phyloP scores from a whole-genome alignment of 371 early-diverging fungal genomes.

The Choanephora cucurbitarum region DNA sequence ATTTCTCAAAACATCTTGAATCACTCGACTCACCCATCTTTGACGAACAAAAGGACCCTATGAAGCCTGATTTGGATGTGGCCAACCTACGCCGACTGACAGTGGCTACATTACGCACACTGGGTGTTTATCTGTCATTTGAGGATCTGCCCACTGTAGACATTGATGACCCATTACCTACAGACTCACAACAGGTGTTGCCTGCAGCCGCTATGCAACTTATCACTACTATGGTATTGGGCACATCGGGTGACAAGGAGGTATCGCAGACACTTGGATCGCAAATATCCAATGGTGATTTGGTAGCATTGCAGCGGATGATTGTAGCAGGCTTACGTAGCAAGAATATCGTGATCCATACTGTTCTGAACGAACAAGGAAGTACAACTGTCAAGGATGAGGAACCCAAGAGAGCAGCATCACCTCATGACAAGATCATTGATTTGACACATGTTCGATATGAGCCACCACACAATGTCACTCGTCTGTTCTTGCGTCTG shows the following conservation, averaged over 20 bases:
- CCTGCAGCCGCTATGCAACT: slow-evolving; percentile 47
- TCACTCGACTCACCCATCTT: slow-evolving; percentile 16
- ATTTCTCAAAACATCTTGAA: slow-evolving; percentile 21
- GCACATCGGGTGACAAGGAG: slow-evolving; percentile 52
- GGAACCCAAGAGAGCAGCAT: neutral
- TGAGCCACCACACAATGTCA: slow-evolving; percentile 39
- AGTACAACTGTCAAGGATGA: neutral
- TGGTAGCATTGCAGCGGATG: slow-evolving; percentile 44
- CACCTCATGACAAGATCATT: slow-evolving; percentile 7
- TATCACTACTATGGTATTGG: slow-evolving; percentile 47
- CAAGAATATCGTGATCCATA: slow-evolving; percentile 42
- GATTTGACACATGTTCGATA: slow-evolving; percentile 36
- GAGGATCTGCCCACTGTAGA: slow-evolving; percentile 40
- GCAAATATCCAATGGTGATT: slow-evolving; percentile 50
- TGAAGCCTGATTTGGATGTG: slow-evolving; percentile 42
- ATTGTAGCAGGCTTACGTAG: slow-evolving; percentile 40
- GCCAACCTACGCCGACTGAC: slow-evolving; percentile 34
- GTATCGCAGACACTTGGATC: slow-evolving; percentile 45
- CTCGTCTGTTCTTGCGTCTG: slow-evolving; percentile 42
- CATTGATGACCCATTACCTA: slow-evolving; percentile 26
- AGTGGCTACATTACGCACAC: slow-evolving; percentile 33
- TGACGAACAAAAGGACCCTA: slow-evolving; percentile 38
- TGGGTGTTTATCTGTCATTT: slow-evolving; percentile 33
- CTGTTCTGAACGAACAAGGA: slow-evolving; percentile 18
- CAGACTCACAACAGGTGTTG: slow-evolving; percentile 43